Evolutionary conservation across 768 basidiomycete genomes (phyloP).

Genomic region (Leucocoprinus sp.): DNA sequence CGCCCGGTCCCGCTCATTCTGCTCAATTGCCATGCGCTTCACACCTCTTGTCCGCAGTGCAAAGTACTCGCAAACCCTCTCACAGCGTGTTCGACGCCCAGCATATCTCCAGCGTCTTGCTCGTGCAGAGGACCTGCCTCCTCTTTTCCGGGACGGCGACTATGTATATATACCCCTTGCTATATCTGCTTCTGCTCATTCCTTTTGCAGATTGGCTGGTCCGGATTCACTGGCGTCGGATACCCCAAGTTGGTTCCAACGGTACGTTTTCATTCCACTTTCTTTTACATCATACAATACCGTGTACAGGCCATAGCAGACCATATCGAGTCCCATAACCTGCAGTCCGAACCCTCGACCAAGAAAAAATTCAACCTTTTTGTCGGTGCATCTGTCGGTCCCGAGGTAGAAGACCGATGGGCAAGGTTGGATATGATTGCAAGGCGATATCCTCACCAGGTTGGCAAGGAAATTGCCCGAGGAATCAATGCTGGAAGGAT

Average conservation of each 20-base stretch:
- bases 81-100: constrained; percentile 1
- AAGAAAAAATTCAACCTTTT: constrained; percentile 31
- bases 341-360: constrained; percentile 33
- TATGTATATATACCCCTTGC: constrained; percentile 28
- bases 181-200: neutral
- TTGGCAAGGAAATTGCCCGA: constrained; percentile 39
- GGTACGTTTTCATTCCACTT: constrained; percentile 18
- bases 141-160: constrained; percentile 31
- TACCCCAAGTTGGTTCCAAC: constrained; percentile 40
- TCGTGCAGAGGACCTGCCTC: neutral
- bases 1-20: no score
- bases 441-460: constrained; percentile 41
- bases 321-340: constrained; percentile 32
- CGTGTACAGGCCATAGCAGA: constrained; percentile 34
- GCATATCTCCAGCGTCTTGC: constrained; percentile 3
- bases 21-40: no score
- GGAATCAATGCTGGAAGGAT: constrained; percentile 42
- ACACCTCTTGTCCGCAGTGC: no score
- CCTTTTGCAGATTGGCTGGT: constrained; percentile 37
- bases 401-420: constrained; percentile 44
- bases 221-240: constrained; percentile 43
- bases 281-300: neutral
- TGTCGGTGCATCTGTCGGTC: constrained; percentile 38
- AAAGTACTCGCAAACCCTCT: no score
- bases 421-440: constrained; percentile 39